Conservation (phyloP, 2,329 filamentous ascomycete genomes). For the Teratosphaeria zuluensis region DNA sequence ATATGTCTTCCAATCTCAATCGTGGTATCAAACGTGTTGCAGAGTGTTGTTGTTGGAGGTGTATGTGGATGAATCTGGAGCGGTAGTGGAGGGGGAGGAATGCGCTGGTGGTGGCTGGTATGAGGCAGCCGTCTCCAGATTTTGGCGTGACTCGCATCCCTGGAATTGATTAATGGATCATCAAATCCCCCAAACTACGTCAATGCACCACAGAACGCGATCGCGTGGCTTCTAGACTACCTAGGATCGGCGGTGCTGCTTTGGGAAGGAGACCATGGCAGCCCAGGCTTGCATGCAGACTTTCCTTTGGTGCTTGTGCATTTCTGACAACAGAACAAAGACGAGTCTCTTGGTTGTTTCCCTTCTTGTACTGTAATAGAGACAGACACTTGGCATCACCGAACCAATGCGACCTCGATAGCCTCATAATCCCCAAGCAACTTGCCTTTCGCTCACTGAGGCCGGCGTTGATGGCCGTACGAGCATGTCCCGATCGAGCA, state of each 20-base stretch:
- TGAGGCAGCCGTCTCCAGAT: not conserved
- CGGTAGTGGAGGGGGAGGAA: not conserved
- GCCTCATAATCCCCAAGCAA: not conserved
- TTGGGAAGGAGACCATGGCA: no score
- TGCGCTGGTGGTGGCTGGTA: not conserved
- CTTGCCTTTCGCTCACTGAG: not conserved
- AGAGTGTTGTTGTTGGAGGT: not conserved
- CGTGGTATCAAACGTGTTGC: not conserved
- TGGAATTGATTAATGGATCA: not conserved
- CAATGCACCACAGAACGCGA: no score
- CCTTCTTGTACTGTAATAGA: not conserved
- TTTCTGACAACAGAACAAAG: not conserved
- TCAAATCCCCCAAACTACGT: not conserved
- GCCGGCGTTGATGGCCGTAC: conserved; percentile 34
- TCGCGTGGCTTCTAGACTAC: no score
- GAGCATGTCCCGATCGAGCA: conserved; percentile 54
- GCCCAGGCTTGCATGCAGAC: no score
- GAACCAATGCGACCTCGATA: not conserved
- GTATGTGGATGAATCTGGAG: not conserved
- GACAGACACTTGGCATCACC: not conserved
- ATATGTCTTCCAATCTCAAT: not conserved
- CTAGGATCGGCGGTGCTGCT: no score
- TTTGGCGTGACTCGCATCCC: no score
- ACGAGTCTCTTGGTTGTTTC: not conserved
- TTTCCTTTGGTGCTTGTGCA: not conserved